Evolutionary conservation across 345 rosid species (phyloP).

Genomic region (Dipteronia dyeriana): DNA sequence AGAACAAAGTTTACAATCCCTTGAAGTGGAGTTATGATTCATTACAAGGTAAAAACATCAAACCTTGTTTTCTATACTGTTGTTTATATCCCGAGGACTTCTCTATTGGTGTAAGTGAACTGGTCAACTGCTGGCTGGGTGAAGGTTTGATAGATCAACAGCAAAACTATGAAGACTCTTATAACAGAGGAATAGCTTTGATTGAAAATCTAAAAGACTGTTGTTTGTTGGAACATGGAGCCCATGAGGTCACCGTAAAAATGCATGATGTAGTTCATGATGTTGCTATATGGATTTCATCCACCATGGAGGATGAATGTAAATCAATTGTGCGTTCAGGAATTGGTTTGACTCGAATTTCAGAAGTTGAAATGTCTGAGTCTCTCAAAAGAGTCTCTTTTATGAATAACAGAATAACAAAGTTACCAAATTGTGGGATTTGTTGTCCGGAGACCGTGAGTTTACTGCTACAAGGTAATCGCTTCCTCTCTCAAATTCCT

Average conservation of each 20-base stretch:
- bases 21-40: slow-evolving; percentile 43
- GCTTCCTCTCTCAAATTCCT: no score
- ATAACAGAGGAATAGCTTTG: slow-evolving; percentile 38
- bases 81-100: slow-evolving; percentile 45
- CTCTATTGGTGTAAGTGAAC: slow-evolving; percentile 37
- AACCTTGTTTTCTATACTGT: slow-evolving; percentile 48
- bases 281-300: slow-evolving; percentile 43
- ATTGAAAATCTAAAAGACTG: slow-evolving; percentile 44
- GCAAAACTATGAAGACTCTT: slow-evolving; percentile 22
- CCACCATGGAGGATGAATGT: slow-evolving; percentile 19
- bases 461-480: no score
- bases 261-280: slow-evolving; percentile 54
- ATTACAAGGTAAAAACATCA: slow-evolving; percentile 18
- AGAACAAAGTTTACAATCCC: slow-evolving; percentile 36
- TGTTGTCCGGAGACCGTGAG: no score
- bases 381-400: slow-evolving; percentile 41
- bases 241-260: slow-evolving; percentile 30
- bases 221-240: slow-evolving; percentile 49
- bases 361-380: slow-evolving; percentile 16
- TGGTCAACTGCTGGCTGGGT: slow-evolving; percentile 41
- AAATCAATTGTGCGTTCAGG: slow-evolving; percentile 38
- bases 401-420: slow-evolving; percentile 32
- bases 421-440: no score
- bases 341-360: slow-evolving; percentile 23
- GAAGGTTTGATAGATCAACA: slow-evolving; percentile 41